phyloP scores from a whole-genome alignment of 1,284 basidiomycete genomes.

The Ceratobasidium sp. region DNA sequence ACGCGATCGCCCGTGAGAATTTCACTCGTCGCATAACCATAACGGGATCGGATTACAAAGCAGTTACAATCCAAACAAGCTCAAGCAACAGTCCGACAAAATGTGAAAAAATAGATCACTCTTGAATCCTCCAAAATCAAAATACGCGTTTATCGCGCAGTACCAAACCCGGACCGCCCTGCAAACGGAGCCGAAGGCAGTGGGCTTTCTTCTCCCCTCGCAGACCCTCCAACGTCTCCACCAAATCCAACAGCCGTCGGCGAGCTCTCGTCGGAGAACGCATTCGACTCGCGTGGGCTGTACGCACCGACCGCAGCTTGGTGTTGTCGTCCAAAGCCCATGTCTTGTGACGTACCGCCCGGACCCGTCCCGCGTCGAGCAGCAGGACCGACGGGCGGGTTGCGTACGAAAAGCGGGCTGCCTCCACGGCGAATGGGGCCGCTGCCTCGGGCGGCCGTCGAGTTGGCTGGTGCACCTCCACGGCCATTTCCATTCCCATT shows the following conservation, averaged over 20 bases:
- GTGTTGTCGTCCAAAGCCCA: conserved; percentile 42
- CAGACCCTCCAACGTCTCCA: conserved; percentile 31
- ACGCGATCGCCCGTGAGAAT: conserved; percentile 24
- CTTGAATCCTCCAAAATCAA: neutral
- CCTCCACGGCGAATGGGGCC: neutral
- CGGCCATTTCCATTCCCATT: conserved; percentile 17
- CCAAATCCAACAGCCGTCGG: conserved; percentile 33
- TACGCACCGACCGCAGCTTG: conserved; percentile 1
- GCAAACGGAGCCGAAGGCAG: conserved; percentile 30
- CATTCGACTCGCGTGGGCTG: conserved; percentile 15
- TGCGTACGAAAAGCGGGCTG: conserved; percentile 17
- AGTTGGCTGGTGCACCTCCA: neutral
- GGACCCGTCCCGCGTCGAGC: neutral
- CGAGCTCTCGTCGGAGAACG: conserved; percentile 23
- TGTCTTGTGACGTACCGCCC: conserved; percentile 17
- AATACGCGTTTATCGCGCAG: neutral
- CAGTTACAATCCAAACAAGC: conserved; percentile 34
- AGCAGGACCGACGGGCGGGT: neutral
- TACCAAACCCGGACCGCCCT: conserved; percentile 34
- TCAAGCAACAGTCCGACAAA: neutral
- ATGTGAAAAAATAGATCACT: neutral
- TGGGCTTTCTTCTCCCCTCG: conserved; percentile 28
- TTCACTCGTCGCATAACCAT: neutral
- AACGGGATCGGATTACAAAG: conserved; percentile 40
- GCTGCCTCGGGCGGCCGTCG: neutral